Conservation (phyloP, 768 basidiomycete species). For the Lactifluus hygrophoroides region DNA sequence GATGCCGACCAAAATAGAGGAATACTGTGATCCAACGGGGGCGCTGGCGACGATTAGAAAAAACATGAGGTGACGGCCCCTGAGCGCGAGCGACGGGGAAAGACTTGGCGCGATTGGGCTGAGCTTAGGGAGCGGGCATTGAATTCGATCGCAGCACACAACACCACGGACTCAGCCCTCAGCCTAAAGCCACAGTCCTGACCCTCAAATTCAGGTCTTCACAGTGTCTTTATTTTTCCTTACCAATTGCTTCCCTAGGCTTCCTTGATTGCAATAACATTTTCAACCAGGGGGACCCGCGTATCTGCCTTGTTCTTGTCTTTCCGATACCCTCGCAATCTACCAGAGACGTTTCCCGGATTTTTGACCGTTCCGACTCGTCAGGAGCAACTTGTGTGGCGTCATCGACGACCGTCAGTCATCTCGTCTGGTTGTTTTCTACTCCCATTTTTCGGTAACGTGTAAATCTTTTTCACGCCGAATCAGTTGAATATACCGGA, state of each 20-base stretch:
- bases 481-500: not conserved
- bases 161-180: too few species aligned
- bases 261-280: not conserved
- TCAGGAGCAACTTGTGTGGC: not conserved
- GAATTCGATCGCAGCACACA: too few species aligned
- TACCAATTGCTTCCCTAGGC: not conserved
- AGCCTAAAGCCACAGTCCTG: too few species aligned
- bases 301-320: conserved; percentile 2
- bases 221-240: not conserved
- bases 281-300: not conserved
- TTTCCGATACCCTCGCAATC: not conserved
- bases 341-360: not conserved
- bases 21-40: too few species aligned
- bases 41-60: not conserved
- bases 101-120: too few species aligned
- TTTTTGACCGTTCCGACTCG: conserved; percentile 11
- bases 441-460: not conserved
- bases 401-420: not conserved
- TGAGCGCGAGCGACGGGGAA: too few species aligned
- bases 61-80: too few species aligned
- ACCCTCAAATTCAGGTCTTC: too few species aligned
- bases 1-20: not conserved
- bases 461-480: not conserved
- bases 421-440: not conserved
- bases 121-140: conserved; percentile 7